Evolutionary conservation across 108 stramenopile species (phyloP).

Genomic region (Seminavis robusta): DNA sequence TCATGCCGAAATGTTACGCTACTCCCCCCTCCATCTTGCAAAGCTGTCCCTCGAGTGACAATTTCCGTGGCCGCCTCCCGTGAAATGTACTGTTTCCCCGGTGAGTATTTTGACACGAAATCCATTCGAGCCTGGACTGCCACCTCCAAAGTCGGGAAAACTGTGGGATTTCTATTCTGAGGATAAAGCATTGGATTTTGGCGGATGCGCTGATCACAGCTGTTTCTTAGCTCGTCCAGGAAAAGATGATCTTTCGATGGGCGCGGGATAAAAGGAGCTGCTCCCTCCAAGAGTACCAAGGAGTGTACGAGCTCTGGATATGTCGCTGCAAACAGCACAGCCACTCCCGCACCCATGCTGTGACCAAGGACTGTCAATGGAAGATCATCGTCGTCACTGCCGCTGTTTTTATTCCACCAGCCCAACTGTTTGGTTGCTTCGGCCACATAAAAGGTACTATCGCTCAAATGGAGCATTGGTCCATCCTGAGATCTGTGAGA

Average conservation of each 20-base stretch:
- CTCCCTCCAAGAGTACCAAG: slow-evolving; percentile 64
- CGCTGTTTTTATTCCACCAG: too few species aligned
- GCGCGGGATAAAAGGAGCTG: slow-evolving; percentile 50
- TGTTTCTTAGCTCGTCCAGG: too few species aligned
- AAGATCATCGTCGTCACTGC: too few species aligned
- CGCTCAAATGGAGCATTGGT: slow-evolving; percentile 18
- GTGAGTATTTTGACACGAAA: slow-evolving; percentile 58
- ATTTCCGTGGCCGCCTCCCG: slow-evolving; percentile 60
- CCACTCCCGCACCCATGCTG: slow-evolving; percentile 74
- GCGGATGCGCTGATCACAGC: slow-evolving; percentile 27
- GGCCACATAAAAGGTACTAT: slow-evolving; percentile 28
- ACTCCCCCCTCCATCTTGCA: not conserved
- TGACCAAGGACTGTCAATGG: slow-evolving; percentile 65
- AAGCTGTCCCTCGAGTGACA: slow-evolving; percentile 52
- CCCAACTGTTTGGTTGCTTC: slow-evolving; percentile 23
- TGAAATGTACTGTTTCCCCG: slow-evolving; percentile 75
- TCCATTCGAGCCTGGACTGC: slow-evolving; percentile 49
- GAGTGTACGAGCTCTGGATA: slow-evolving; percentile 58
- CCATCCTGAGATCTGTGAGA: slow-evolving; percentile 46
- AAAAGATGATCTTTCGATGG: slow-evolving; percentile 42
- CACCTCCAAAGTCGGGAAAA: slow-evolving; percentile 43
- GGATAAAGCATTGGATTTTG: not conserved
- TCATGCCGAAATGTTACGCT: slow-evolving; percentile 65
- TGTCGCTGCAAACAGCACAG: slow-evolving; percentile 51
- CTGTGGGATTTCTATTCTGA: slow-evolving; percentile 12